phyloP scores from a whole-genome alignment of 2,329 filamentous ascomycete species.

The Clonostachys solani region DNA sequence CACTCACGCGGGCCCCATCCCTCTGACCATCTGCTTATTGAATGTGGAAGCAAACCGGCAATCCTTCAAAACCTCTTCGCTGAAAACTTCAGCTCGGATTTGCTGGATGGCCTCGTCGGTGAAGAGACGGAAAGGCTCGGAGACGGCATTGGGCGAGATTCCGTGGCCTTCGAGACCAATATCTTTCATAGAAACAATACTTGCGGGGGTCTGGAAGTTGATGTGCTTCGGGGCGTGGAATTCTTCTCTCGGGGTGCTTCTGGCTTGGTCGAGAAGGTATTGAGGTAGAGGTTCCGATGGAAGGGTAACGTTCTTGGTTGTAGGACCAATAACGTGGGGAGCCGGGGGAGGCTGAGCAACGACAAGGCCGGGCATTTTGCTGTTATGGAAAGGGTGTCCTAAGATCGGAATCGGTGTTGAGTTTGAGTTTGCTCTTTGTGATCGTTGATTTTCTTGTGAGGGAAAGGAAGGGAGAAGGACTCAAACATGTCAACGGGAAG shows the following conservation, averaged over 20 bases:
- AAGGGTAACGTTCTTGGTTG: constrained; percentile 13
- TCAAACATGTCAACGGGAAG: no score
- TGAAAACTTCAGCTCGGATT: constrained; percentile 60
- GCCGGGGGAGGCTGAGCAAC: neutral
- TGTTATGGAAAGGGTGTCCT: no score
- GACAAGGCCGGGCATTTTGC: no score
- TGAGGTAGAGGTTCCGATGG: constrained; percentile 13
- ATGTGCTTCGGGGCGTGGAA: constrained; percentile 56
- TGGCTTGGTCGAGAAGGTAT: constrained; percentile 16
- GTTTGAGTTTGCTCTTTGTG: no score
- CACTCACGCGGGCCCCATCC: constrained; percentile 12
- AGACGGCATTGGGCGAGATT: constrained; percentile 59
- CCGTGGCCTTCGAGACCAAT: constrained; percentile 52
- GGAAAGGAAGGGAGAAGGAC: no score
- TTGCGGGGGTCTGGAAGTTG: constrained; percentile 41
- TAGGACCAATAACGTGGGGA: constrained; percentile 13
- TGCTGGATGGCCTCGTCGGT: constrained; percentile 54
- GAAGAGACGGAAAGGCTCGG: constrained; percentile 62
- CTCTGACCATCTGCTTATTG: constrained; percentile 52
- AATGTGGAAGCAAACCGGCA: constrained; percentile 42
- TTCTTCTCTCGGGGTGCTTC: constrained; percentile 7
- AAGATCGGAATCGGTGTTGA: no score
- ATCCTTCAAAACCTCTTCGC: constrained; percentile 48
- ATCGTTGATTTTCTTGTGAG: no score
- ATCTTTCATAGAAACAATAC: constrained; percentile 53